phyloP scores from a whole-genome alignment of 306 rosid genomes.

The Lablab purpureus region DNA sequence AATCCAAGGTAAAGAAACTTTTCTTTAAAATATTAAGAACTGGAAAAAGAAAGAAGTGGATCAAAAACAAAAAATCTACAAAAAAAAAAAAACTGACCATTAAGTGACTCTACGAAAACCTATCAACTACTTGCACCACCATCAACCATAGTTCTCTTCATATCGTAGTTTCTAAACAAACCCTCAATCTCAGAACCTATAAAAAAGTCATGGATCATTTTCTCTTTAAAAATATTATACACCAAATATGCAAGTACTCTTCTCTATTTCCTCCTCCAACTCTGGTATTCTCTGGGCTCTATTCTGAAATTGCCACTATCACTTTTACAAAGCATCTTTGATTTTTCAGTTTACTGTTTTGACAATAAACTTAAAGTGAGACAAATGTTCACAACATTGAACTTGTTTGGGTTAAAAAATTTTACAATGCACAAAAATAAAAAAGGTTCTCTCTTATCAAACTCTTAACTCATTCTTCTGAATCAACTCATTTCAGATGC shows the following conservation, averaged over 20 bases:
- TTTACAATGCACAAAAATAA: slow-evolving; percentile 38
- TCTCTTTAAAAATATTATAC: not conserved
- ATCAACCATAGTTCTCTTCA: slow-evolving; percentile 40
- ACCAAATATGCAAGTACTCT: not conserved
- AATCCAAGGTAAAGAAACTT: slow-evolving; percentile 48
- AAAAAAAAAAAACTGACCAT: slow-evolving; percentile 41
- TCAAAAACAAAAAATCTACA: slow-evolving; percentile 57
- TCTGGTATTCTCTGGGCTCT: slow-evolving; percentile 26
- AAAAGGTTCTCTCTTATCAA: no score
- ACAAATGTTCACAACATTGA: slow-evolving; percentile 43
- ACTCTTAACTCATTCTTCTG: slow-evolving; percentile 19
- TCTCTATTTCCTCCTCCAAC: not conserved
- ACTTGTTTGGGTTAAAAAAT: slow-evolving; percentile 1
- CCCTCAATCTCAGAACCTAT: slow-evolving; percentile 56
- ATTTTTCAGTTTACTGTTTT: slow-evolving; percentile 40
- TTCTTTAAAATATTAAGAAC: slow-evolving; percentile 49
- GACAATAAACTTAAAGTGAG: slow-evolving; percentile 54
- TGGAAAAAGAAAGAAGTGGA: slow-evolving; percentile 40
- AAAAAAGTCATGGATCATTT: slow-evolving; percentile 30
- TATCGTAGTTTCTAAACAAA: slow-evolving; percentile 49
- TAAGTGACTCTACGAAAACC: slow-evolving; percentile 48
- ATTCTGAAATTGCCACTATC: slow-evolving; percentile 42
- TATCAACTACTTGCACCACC: slow-evolving; percentile 47
- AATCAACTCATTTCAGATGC: slow-evolving; percentile 35
- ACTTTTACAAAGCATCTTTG: slow-evolving; percentile 30